Percentiles rank a stretch among this genome's conserved stretches.
Conservation (phyloP, 2,329 filamentous ascomycete species). For the Aspergillus hiratsukae region DNA sequence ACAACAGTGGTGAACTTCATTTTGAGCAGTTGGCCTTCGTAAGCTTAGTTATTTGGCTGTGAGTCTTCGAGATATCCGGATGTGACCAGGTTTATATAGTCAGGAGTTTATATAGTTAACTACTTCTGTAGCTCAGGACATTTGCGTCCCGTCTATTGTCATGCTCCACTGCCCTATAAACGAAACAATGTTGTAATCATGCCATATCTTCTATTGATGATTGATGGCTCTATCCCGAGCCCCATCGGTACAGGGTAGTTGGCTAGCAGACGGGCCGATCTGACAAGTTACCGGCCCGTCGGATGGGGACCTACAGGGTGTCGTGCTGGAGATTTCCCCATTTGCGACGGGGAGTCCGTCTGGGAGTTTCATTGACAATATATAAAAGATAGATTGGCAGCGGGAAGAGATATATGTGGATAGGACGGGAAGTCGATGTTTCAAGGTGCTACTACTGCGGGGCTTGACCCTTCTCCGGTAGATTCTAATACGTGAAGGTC, state of each 20-base stretch:
- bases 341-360: background rate
- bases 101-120: too few species aligned
- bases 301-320: accelerated
- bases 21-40: background rate
- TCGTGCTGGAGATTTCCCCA: background rate
- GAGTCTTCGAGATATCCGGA: background rate
- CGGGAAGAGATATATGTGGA: background rate
- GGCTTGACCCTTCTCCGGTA: too few species aligned
- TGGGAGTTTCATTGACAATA: background rate
- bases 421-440: background rate
- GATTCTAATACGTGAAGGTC: too few species aligned
- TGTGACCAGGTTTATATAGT: background rate
- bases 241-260: too few species aligned
- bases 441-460: background rate
- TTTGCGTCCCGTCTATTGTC: too few species aligned
- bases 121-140: too few species aligned
- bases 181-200: background rate
- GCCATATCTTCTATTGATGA: too few species aligned
- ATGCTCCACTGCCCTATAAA: too few species aligned
- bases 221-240: too few species aligned
- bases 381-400: background rate
- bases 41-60: background rate
- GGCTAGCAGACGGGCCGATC: too few species aligned
- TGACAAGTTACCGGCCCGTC: too few species aligned
- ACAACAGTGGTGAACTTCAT: constrained; percentile 2